Evolutionary conservation across 495 filamentous ascomycete species (phyloP).

Genomic region (Physcia stellaris): DNA sequence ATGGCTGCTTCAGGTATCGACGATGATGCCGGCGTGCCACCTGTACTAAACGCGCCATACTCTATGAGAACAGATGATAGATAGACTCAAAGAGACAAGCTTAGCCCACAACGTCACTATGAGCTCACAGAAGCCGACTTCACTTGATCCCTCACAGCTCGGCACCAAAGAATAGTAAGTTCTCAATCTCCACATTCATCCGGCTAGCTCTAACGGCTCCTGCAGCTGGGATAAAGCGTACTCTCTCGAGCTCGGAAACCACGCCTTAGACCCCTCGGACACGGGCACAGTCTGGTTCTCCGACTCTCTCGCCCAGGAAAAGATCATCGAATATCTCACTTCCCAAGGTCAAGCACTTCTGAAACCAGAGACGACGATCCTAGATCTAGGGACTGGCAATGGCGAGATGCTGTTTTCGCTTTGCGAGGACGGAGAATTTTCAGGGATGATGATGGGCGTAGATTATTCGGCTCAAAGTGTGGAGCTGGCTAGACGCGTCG

Average conservation of each 20-base stretch:
- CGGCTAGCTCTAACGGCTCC: background rate
- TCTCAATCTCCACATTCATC: background rate
- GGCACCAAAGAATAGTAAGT: slow-evolving; percentile 43
- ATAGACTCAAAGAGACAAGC: no score
- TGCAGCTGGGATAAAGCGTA: slow-evolving; percentile 16
- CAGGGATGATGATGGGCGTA: slow-evolving; percentile 61
- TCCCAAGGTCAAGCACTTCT: slow-evolving; percentile 23
- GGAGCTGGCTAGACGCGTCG: slow-evolving; percentile 46
- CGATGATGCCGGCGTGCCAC: no score
- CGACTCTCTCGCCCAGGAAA: slow-evolving; percentile 35
- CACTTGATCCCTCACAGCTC: slow-evolving; percentile 37
- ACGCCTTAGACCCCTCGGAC: slow-evolving; percentile 27
- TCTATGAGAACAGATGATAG: no score
- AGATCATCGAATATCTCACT: slow-evolving; percentile 32
- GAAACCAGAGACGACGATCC: slow-evolving; percentile 31
- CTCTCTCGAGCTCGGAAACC: slow-evolving; percentile 9
- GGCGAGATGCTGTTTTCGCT: slow-evolving; percentile 74
- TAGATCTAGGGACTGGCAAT: slow-evolving; percentile 83
- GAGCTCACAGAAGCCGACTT: slow-evolving; percentile 20
- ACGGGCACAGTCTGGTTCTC: slow-evolving; percentile 41
- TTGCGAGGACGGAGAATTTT: slow-evolving; percentile 40
- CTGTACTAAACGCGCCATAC: no score
- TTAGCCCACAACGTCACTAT: background rate
- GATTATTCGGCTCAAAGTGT: slow-evolving; percentile 73
- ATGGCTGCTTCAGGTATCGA: no score